Conservation (phyloP, 176 grass and related monocot species). For the Aegilops sharonensis region DNA sequence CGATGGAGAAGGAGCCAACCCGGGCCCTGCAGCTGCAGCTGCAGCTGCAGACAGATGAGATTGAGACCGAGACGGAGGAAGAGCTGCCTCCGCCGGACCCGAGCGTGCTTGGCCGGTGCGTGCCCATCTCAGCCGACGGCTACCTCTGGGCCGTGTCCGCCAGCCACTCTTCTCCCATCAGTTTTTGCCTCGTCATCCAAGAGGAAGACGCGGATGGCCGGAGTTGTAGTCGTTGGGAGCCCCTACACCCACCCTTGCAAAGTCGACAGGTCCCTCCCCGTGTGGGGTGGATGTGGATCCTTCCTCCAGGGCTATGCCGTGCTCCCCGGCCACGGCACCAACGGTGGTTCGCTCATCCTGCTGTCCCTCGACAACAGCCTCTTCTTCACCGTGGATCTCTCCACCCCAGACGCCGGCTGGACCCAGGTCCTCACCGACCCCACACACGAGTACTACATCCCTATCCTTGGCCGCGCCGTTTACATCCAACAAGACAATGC, state of each 20-base stretch:
- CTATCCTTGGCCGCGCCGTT: not conserved
- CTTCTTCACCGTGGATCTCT: not conserved
- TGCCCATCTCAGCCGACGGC: not conserved
- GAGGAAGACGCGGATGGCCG: too few relatives aligned
- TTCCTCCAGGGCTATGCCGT: too few relatives aligned
- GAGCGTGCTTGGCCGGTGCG: not conserved
- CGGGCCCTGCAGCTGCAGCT: too few relatives aligned
- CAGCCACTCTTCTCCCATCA: not conserved
- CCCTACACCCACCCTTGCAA: not conserved
- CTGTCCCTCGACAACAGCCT: not conserved
- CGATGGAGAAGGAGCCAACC: not conserved
- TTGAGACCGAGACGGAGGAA: not conserved
- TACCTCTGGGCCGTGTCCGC: not conserved
- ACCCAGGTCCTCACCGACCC: not conserved
- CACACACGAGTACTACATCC: not conserved
- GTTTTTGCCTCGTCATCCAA: rapidly evolving
- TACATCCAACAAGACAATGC: not conserved
- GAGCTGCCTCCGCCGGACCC: too few relatives aligned
- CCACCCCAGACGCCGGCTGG: not conserved
- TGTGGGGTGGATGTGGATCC: too few relatives aligned
- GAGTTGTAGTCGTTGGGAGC: not conserved
- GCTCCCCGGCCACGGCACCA: too few relatives aligned
- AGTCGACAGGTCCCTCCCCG: too few relatives aligned
- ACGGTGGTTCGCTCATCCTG: not conserved
- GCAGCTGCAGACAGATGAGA: too few relatives aligned